Base-by-base conservation (phyloP, 2,329 filamentous ascomycete species). In the Fusarium sp. region DNA sequence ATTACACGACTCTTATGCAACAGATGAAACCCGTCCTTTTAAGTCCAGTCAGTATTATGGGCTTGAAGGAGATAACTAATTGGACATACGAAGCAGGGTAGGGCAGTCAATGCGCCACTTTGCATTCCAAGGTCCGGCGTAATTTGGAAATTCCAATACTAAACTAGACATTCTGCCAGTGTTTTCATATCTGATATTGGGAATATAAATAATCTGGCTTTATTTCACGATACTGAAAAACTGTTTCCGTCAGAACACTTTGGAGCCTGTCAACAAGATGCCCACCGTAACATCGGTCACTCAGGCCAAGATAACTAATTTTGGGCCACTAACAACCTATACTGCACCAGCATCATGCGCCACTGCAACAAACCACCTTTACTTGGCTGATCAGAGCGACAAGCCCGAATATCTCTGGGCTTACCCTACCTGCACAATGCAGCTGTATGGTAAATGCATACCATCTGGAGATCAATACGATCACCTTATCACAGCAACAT, bases 161-260 rank as follows among this genome's bases (percentile, higher is more conserved):
- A 15, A 33, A 8, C 4, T 23, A 0, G 4, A 5, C 9, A 19
- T 10, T 23, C 5, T 7, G 6, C n/a, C 30, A 15, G 2, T 30
- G 4, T n/a, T 25, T 30, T 9, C 2, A 9, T 9, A 16, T 30
- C 12, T 7, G 9, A 30, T 21, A 5, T 3, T 10, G 7, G 4
- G 6, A 5, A 21, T 10, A 15, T 9, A 15, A 28, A 30, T 47
- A 38, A 28, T 7, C 15, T 23, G 9, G 5, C 42, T 18, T 42
- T 25, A 2, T 4, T 25, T 44, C 15, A 18, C 16, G 12, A 18
- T 7, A 12, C 9, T 15, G 8, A 8, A 3, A 15, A 10, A 6
- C 4, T 21, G 2, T 5, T 28, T 12, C 2, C 10, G 0, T 5
- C 0, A 32, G 7, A 32, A 18, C 4, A 0, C 16, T 35, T 15